These are phyloP conservation scores for Penicillium sp. DNA, from an alignment of 2,329 filamentous ascomycete genomes.

Conservation along the genomic window DNA sequence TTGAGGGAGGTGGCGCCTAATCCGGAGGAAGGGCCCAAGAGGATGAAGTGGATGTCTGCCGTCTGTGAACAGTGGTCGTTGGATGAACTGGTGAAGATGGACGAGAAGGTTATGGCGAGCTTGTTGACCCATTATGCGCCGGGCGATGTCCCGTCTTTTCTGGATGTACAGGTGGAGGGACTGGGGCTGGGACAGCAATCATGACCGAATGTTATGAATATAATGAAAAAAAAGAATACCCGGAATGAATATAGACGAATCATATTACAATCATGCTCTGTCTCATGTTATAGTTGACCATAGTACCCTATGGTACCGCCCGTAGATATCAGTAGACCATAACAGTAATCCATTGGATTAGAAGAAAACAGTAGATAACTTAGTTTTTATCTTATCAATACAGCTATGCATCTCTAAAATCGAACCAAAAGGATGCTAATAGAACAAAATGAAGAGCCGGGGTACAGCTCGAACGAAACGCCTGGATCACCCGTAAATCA, in stretches of 20 bases:
- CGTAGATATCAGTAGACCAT: too few species aligned
- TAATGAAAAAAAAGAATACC: background rate
- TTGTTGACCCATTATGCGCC: conserved; percentile 74
- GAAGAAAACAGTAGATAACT: background rate
- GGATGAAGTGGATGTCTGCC: conserved; percentile 95
- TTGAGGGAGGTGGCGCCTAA: conserved; percentile 76
- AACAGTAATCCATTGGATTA: too few species aligned
- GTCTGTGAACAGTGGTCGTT: conserved; percentile 87
- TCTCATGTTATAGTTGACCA: too few species aligned
- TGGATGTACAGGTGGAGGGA: conserved; percentile 34
- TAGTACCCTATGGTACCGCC: too few species aligned
- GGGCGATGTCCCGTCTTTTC: conserved; percentile 42
- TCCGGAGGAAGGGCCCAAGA: conserved; percentile 74
- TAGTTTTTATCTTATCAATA: conserved; percentile 28
- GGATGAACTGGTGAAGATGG: conserved; percentile 81
- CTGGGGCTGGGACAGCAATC: background rate
- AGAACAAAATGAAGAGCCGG: conserved; percentile 3
- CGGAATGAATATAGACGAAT: background rate
- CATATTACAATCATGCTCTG: too few species aligned
- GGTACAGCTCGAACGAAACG: conserved; percentile 17
- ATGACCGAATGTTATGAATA: background rate
- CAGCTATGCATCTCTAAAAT: conserved; percentile 28
- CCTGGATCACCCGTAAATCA: conserved; percentile 21
- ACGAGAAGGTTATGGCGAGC: conserved; percentile 80
- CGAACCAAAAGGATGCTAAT: conserved; percentile 10